Base-by-base conservation (phyloP, 495 filamentous ascomycete species). In the Xylaria cubensis region DNA sequence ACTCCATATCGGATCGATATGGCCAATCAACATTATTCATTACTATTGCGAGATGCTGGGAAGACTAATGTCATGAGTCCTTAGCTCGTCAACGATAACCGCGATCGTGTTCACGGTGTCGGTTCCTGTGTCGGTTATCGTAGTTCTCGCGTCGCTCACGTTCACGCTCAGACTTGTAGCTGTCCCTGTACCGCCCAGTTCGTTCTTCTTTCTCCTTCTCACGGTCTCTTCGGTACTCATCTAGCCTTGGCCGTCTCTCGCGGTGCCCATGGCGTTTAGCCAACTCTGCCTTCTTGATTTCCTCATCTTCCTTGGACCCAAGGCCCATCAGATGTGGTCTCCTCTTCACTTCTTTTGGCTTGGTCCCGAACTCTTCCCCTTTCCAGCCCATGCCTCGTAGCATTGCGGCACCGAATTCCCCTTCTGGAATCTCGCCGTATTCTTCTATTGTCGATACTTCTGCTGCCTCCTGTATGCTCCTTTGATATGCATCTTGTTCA, bases 301-400 rank as follows among this genome's bases (percentile, higher is more conserved):
- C 94, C 53, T 91, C 88, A 53, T 92, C 92, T 15, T 92, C 89
- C 76, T 91, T 92, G 3, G 88, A 87, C 5, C 96, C 96, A 41
- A 99, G 90, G 0, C 97, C 96, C 36, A 97, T 83, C 51, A 96
- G 85, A 26, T 93, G 93, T 29, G 93, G 92, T 29, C 94, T 86
- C 42, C 90, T 87, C 77, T 92, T 89, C 64, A 81, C 77, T 78
- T 86, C 80, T 75, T 84, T 83, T 17, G 81, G 80, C 65, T 84
- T 85, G 9, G 79, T 69, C 64, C 86, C 75, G 44, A 88, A 86
- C 77, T 87, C 86, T 70, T 95, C 89, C 1, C 95, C 95, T 71
- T 97, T 93, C 95, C 95, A 98, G 5, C 96, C 96, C 90, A 97
- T 97, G 13, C 94, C 93, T 8, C 93, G 88, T 34, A 99, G 86